Base-by-base conservation (phyloP, 176 grass and related monocot genomes). In the Rhipidocladum racemiflorum region DNA sequence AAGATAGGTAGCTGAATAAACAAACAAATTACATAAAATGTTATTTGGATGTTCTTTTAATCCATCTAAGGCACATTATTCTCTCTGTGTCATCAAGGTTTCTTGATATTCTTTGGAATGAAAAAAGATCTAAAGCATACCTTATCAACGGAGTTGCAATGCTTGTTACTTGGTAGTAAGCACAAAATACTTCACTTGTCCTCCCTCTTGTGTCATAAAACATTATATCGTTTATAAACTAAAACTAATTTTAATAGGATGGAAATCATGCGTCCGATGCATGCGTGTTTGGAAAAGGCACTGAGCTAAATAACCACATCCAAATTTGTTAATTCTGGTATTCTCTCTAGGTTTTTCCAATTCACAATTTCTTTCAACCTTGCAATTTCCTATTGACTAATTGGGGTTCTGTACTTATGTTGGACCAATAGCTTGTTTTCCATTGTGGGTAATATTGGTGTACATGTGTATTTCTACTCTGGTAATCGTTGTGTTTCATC, bases 141-240 rank as follows among this genome's bases (percentile, higher is more conserved):
- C 65, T 88, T 35, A 34, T 91, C 68, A 98, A 98, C 2, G 95
- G 95, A 84, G 75, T 94, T 83, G 82, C 81, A 55, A 95, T 98
- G 88, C 89, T 95, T 82, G 29, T 88, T 85, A 91, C 88, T 53
- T 98, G 95, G 95, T 98, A 84, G 95, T 98, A 91, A 84, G 75
- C 86, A 30, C 10, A 78, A 16, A 29, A 75, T 6, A 30, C 63
- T 20, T 66, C 10, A 18, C 29, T 67, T 67, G 25, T 70, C n/a
- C 21, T 27, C 23, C 28, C 49, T 53, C 53, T 21, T 32, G 10
- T 60, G 18, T 48, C 16, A 69, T 70, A 21, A 48, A 2, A 78
- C 9, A 61, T 61, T 60, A 0, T 32, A 2, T 46, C 46, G n/a
- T 12, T 76, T 69, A 61, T 55, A 80, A 73, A 70, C 17, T 30